Conservation (phyloP, 495 filamentous ascomycete genomes). For the Podospora anserina region DNA sequence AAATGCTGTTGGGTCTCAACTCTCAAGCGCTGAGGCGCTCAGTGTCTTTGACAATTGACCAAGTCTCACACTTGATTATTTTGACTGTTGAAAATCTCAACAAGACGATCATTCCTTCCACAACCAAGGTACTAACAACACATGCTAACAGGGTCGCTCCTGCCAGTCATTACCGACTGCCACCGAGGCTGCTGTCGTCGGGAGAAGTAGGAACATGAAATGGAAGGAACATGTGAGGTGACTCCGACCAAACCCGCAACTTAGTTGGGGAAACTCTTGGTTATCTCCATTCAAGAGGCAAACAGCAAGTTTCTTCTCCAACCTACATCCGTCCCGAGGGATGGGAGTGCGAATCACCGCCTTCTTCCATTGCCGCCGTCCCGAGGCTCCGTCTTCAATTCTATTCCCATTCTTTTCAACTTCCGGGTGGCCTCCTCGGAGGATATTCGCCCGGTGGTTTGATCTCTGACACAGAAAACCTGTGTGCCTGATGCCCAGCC, state of each 20-base stretch:
- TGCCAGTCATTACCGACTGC: background rate
- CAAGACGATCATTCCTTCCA: background rate
- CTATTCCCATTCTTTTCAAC: background rate
- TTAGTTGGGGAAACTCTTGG: background rate
- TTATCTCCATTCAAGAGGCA: no score
- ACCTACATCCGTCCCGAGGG: background rate
- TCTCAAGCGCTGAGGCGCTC: background rate
- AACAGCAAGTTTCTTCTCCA: no score
- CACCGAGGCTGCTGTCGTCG: background rate
- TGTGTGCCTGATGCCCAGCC: background rate
- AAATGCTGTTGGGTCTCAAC: background rate
- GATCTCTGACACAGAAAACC: constrained; percentile 13
- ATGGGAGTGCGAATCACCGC: background rate
- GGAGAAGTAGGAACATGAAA: background rate
- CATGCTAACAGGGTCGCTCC: background rate
- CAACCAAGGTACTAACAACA: background rate
- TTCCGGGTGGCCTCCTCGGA: background rate
- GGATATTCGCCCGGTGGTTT: constrained; percentile 9
- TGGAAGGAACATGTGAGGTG: background rate
- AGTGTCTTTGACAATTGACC: background rate
- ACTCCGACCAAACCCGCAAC: background rate
- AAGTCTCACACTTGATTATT: background rate
- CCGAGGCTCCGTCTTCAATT: background rate
- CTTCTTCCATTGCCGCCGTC: background rate
- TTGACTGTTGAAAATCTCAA: background rate